Evolutionary conservation across 805 yeast genomes (phyloP), one percentile per base, ranked within the genome.

Genomic region (Sugiyamaella chiloensis): DNA sequence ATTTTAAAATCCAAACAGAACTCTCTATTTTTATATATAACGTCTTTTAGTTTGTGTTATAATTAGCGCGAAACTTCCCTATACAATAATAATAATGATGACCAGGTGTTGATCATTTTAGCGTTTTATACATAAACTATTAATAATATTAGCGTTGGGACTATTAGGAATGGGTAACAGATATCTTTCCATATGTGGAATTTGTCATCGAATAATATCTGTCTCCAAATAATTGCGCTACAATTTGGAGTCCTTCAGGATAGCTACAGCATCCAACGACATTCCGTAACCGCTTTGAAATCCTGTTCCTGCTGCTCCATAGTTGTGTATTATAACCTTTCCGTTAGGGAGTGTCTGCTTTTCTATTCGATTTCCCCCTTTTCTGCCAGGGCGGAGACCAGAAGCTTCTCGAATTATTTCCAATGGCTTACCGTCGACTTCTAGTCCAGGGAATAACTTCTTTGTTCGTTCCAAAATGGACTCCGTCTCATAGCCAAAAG

Each of bases 231-330:
- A n/a, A n/a, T n/a, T n/a, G n/a, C n/a, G n/a, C n/a, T 26, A 42
- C 40, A 39, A 31, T 31, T 43, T 43, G 14, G 47, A n/a, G 8
- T 24, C 17, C 7, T 24, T 43, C 24, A 47, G 26, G 27, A 70
- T 48, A n/a, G 51, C 52, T 2, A 68, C 59, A 1, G 71, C 73
- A 21, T 60, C 62, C 24, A 62, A 76, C 73, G 85, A 79, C 61
- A 80, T 72, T 1, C 88, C 90, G 51, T 74, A 77, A 2, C 87
- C 82, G 2, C 83, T 74, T 67, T 87, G 95, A 63, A 78, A 85
- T 0, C 93, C 93, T 20, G 86, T 79, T 24, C 88, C 88, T 6
- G 80, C 87, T 24, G 87, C 85, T 2, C 93, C 93, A 57, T 83
- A 83, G 63, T 83, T 81, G 60, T 87, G 95, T 19, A 87, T 70